phyloP scores from a whole-genome alignment of 306 rosid genomes.

The Cucurbita maxima region DNA sequence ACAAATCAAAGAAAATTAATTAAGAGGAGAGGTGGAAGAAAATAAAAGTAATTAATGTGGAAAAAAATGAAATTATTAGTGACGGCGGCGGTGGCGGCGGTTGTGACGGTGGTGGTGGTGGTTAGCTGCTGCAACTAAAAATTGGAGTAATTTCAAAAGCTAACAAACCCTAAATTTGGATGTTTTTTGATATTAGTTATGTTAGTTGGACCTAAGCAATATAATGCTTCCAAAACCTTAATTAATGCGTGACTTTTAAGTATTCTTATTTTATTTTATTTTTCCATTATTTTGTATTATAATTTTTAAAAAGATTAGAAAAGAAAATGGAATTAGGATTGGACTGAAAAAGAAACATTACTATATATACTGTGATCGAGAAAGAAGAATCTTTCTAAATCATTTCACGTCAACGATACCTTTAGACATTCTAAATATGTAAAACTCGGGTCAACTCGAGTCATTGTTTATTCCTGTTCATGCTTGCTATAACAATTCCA shows the following conservation, averaged over 20 bases:
- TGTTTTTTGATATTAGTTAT: conserved; percentile 7
- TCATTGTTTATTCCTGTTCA: too few species aligned
- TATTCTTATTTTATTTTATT: conserved; percentile 4
- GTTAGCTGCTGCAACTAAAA: neutral
- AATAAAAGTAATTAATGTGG: neutral
- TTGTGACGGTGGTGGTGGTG: neutral
- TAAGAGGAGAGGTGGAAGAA: neutral
- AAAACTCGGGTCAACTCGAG: too few species aligned
- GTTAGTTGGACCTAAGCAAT: conserved; percentile 27
- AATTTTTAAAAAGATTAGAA: too few species aligned
- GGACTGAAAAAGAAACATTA: too few species aligned
- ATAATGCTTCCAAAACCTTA: conserved; percentile 1
- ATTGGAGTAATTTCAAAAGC: neutral
- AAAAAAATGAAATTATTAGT: neutral
- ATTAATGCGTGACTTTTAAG: conserved; percentile 45
- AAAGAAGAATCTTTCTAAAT: too few species aligned
- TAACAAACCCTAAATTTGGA: neutral
- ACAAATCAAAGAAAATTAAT: neutral
- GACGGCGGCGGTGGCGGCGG: neutral
- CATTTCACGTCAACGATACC: too few species aligned
- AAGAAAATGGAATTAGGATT: too few species aligned
- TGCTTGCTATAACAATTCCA: too few species aligned
- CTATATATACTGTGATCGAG: too few species aligned
- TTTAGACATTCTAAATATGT: too few species aligned
- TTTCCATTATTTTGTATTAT: neutral